Conservation (phyloP, 768 basidiomycete species). For the Daedaleopsis nitida region DNA sequence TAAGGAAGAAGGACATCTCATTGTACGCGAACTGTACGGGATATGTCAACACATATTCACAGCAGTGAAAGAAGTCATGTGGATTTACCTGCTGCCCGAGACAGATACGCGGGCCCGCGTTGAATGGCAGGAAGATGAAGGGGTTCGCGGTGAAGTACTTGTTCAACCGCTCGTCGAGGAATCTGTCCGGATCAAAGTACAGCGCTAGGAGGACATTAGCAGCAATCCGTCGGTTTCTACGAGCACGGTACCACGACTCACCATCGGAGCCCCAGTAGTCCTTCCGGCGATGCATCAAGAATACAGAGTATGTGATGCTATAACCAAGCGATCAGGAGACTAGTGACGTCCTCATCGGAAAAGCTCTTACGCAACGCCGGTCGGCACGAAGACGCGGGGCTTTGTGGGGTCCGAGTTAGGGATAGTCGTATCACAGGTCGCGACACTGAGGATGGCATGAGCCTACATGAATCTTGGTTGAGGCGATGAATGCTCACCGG, state of each 20-base stretch:
- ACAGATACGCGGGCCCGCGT: constrained; percentile 67
- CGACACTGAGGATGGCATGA: constrained; percentile 11
- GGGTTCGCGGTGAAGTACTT: constrained; percentile 59
- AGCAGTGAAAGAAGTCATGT: neutral
- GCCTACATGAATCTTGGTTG: neutral
- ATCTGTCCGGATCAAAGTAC: constrained; percentile 66
- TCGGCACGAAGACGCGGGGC: constrained; percentile 33
- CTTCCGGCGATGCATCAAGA: constrained; percentile 40
- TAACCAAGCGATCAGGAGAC: too few species aligned
- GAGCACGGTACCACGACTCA: constrained; percentile 1
- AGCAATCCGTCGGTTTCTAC: neutral
- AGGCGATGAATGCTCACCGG: constrained; percentile 15
- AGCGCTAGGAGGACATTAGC: constrained; percentile 23
- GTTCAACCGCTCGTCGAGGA: constrained; percentile 57
- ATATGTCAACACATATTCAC: neutral
- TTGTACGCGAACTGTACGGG: constrained; percentile 52
- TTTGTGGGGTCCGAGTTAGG: constrained; percentile 25
- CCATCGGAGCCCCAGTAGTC: constrained; percentile 63
- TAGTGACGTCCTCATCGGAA: too few species aligned
- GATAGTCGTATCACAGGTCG: constrained; percentile 25
- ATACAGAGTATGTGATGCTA: constrained; percentile 30
- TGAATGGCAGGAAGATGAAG: constrained; percentile 72
- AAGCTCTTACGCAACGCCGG: constrained; percentile 28
- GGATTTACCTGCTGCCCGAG: constrained; percentile 55
- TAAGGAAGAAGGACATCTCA: constrained; percentile 54